Base-by-base conservation (phyloP, 495 filamentous ascomycete genomes). In the Aspergillus avenaceus region DNA sequence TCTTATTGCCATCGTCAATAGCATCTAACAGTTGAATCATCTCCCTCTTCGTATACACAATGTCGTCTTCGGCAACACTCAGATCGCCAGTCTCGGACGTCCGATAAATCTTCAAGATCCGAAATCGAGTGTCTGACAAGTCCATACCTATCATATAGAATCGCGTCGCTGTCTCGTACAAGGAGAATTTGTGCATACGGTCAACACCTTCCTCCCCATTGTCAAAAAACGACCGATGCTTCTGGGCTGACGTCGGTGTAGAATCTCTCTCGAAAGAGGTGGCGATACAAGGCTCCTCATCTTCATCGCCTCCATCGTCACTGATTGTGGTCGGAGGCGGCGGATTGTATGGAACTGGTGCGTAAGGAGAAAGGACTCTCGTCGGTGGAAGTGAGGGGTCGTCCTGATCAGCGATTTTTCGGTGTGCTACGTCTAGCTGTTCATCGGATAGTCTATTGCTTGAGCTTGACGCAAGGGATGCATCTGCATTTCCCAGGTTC, bases 131-230 rank as follows among this genome's bases (percentile, higher is more conserved):
- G 67, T 98, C 95, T 60, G 85, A 80, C 43, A 96, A 76, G 62
- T 98, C 91, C 47, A 84, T 88, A 9, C 95, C 93, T 25, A 97
- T 88, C 56, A 98, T 84, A 65, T 97, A 97, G 64, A 88, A 97
- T 56, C 91, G 80, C 29, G 84, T 90, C 2, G 88, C 84, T 2
- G 93, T 98, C 72, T 97, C 91, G 66, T 97, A 97, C 27, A 98
- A 72, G 2, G 87, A 91, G 67, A 95, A 97, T 58, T 90, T 91
- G 75, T 96, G 90, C 88, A 98, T 95, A 55, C 88, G 86, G 65
- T 84, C 83, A 26, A 89, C 78, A 7, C 84, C 79, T 32, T 86
- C 85, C 51, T 86, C 84, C 23, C 78, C 74, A 42, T 79, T 79
- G 51, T 85, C 83, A 49, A 83, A 77, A 41, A 59, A 65, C 38